Percentiles rank a stretch among this genome's conserved stretches.
These are phyloP conservation scores for Alternaria gansuensis DNA, from an alignment of 2,329 filamentous ascomycete species.

Conservation along the genomic window DNA sequence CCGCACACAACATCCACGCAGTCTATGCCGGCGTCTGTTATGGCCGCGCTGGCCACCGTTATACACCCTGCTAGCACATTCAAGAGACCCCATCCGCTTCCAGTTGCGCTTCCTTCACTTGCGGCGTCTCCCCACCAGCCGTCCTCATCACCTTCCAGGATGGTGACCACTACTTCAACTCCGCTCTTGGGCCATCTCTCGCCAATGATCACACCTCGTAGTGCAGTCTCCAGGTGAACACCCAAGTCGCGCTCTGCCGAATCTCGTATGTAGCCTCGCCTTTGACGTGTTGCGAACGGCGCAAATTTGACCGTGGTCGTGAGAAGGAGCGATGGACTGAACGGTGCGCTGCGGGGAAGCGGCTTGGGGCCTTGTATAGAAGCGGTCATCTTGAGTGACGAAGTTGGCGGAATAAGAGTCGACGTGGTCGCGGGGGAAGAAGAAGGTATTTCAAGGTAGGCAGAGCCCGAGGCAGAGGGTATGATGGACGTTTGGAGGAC, in stretches of 20 bases:
- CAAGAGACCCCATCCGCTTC: constrained; percentile 84
- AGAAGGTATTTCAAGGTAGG: constrained; percentile 74
- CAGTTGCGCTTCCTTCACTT: constrained; percentile 57
- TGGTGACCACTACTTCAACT: constrained; percentile 91
- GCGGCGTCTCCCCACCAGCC: constrained; percentile 66
- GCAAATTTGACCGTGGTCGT: constrained; percentile 96
- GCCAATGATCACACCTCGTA: constrained; percentile 88
- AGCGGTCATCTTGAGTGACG: constrained; percentile 88
- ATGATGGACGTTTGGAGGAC: constrained; percentile 91
- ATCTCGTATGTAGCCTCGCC: constrained; percentile 87
- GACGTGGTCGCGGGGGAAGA: constrained; percentile 50
- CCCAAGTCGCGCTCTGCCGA: constrained; percentile 86
- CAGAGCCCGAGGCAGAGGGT: constrained; percentile 91
- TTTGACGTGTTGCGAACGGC: constrained; percentile 84
- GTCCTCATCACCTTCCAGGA: constrained; percentile 92
- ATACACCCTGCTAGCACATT: constrained; percentile 91
- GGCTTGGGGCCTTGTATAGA: constrained; percentile 93
- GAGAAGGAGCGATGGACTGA: constrained; percentile 90
- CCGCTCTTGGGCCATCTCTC: constrained; percentile 99
- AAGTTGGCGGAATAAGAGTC: constrained; percentile 63
- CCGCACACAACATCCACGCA: constrained; percentile 90
- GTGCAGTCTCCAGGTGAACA: constrained; percentile 87
- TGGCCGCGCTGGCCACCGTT: constrained; percentile 89
- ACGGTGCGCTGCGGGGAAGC: constrained; percentile 86
- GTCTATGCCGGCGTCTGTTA: constrained; percentile 94